These are phyloP conservation scores for Globisporangium camurandrum DNA, from an alignment of 352 stramenopile genomes.

Conservation along the genomic window DNA sequence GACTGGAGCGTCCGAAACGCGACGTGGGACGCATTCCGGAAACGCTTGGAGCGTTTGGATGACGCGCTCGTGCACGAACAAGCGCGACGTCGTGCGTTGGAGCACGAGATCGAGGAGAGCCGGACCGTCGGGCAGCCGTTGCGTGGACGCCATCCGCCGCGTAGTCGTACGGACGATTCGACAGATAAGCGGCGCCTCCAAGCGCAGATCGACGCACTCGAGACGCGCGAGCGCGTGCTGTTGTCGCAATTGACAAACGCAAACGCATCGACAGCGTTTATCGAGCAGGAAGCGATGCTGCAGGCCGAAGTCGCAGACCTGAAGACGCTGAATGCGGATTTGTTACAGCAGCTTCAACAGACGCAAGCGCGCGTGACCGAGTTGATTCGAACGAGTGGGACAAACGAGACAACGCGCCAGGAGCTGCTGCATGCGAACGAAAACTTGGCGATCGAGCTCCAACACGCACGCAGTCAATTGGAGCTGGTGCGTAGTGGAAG, in stretches of 20 bases:
- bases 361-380: conserved; percentile 35
- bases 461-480: conserved; percentile 33
- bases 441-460: conserved; percentile 51
- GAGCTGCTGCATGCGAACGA: conserved; percentile 36
- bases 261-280: conserved; percentile 14
- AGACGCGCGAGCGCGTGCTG: conserved; percentile 59
- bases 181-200: conserved; percentile 37
- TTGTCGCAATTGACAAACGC: conserved; percentile 44
- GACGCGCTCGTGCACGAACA: conserved; percentile 51
- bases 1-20: conserved; percentile 52
- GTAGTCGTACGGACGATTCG: conserved; percentile 9
- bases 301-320: conserved; percentile 23
- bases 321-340: conserved; percentile 34
- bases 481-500: conserved; percentile 7
- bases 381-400: conserved; percentile 31
- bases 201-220: conserved; percentile 49
- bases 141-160: conserved; percentile 2
- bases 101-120: conserved; percentile 60
- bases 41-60: conserved; percentile 57
- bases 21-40: conserved; percentile 67
- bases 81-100: conserved; percentile 38
- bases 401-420: conserved; percentile 38
- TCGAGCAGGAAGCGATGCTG: conserved; percentile 20
- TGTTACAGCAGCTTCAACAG: conserved; percentile 38
- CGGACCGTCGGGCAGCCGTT: conserved; percentile 27